Percentiles rank a stretch among this genome's conserved stretches.
These are phyloP conservation scores for Boletellus ananiceps DNA, from an alignment of 768 basidiomycete species.

Conservation along the genomic window DNA sequence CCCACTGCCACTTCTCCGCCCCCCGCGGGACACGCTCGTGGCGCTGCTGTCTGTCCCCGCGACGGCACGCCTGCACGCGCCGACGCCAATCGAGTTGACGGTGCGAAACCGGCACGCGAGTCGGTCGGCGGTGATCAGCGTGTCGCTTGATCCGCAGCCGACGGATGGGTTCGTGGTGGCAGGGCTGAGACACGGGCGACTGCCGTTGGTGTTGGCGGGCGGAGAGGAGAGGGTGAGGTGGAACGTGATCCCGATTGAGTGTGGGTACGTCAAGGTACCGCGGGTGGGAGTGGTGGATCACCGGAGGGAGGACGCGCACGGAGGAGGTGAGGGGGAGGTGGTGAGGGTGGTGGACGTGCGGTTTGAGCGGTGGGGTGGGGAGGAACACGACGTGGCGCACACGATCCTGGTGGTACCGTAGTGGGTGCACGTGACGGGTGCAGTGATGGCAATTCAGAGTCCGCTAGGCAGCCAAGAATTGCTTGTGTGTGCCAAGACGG, in stretches of 20 bases:
- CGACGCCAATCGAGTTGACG: slow-evolving; percentile 50
- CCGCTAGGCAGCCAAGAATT: neutral
- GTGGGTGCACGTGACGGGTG: neutral
- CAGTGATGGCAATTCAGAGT: neutral
- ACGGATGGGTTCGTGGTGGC: slow-evolving; percentile 78
- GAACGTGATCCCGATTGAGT: slow-evolving; percentile 70
- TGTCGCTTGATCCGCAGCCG: slow-evolving; percentile 67
- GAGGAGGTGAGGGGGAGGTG: slow-evolving; percentile 39
- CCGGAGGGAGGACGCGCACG: slow-evolving; percentile 34
- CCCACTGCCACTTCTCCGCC: slow-evolving; percentile 56
- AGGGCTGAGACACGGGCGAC: slow-evolving; percentile 60
- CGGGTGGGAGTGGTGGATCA: slow-evolving; percentile 54
- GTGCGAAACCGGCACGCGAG: slow-evolving; percentile 63
- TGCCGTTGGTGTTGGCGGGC: slow-evolving; percentile 73
- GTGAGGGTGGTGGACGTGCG: slow-evolving; percentile 48
- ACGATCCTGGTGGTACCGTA: too few species aligned
- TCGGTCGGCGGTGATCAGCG: slow-evolving; percentile 62
- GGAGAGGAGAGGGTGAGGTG: slow-evolving; percentile 62
- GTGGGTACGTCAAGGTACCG: slow-evolving; percentile 63
- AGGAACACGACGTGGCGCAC: too few species aligned
- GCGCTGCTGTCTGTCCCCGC: slow-evolving; percentile 65
- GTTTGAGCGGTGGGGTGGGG: too few species aligned
- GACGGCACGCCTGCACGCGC: slow-evolving; percentile 57
- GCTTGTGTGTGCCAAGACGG: neutral
- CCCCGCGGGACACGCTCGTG: slow-evolving; percentile 58